Evolutionary conservation across 805 yeast species (phyloP).

Genomic region (Vanderwaltozyma verrucispora): DNA sequence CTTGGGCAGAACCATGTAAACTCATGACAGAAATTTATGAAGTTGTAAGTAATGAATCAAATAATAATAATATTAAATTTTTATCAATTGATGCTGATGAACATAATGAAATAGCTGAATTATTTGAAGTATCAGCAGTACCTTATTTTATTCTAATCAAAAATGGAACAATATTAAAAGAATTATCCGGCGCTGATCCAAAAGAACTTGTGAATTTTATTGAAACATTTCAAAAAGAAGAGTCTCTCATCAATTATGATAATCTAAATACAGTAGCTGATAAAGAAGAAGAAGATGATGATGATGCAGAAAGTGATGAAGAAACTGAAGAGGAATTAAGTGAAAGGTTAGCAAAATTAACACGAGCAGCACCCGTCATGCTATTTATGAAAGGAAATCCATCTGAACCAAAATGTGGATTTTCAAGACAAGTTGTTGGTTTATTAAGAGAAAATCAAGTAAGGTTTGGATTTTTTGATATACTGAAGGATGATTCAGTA

Average conservation of each 20-base stretch:
- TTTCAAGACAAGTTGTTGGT: constrained; percentile 91
- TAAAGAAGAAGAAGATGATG: constrained; percentile 5
- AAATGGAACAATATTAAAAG: constrained; percentile 80
- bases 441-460: constrained; percentile 92
- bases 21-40: constrained; percentile 78
- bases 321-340: constrained; percentile 77
- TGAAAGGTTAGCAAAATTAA: constrained; percentile 70
- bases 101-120: constrained; percentile 77
- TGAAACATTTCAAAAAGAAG: constrained; percentile 40
- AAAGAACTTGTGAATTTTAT: constrained; percentile 76
- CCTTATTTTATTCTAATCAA: constrained; percentile 85
- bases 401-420: constrained; percentile 96
- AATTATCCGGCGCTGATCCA: constrained; percentile 93
- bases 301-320: constrained; percentile 21
- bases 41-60: constrained; percentile 56
- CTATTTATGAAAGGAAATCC: constrained; percentile 99
- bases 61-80: constrained; percentile 49
- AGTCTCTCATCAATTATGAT: background rate
- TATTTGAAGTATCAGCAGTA: constrained; percentile 88
- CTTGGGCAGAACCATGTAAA: constrained; percentile 97
- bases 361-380: constrained; percentile 96
- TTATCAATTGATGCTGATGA: constrained; percentile 89
- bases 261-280: background rate
- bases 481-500: constrained; percentile 86
- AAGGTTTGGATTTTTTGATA: constrained; percentile 95